Base-by-base conservation (phyloP, 2,329 filamentous ascomycete species). In the Venturia aucupariae region DNA sequence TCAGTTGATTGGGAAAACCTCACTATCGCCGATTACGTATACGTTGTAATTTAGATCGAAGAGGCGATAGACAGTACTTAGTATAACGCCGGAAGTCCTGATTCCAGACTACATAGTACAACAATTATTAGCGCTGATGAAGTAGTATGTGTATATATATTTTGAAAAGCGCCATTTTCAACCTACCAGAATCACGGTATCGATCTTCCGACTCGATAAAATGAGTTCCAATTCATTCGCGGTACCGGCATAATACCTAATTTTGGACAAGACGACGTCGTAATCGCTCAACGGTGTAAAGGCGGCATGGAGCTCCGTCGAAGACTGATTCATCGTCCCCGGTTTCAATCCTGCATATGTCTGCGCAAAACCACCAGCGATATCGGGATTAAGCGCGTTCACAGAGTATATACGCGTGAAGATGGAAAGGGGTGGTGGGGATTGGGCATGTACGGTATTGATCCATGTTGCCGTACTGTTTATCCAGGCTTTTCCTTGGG, bases 11-110 rank as follows among this genome's bases (percentile, higher is more conserved):
- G n/a, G 4, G 27, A 27, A 30, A 32, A 8, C 35, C 51, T 57
- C 30, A 57, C 51, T 57, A 15, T 57, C 51, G 27, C 51, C 51
- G 35, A 57, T 57, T 30, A 77, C 75, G 68, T 72, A 79, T 61
- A 80, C 72, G 13, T 76, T 74, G 64, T 76, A 79, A 64, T 79
- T 75, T 42, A 78, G 65, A 67, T 80, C 76, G 60, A 79, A 79
- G 17, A 80, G 66, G 19, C 72, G 72, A 65, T 80, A 79, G 2
- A 75, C 70, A 11, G 77, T 79, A 54, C 70, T 74, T 70, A 80
- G 71, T 6, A 80, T 72, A 1, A 79, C 78, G 0, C 76, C 78
- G 1, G 74, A 75, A 19, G 78, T 75, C 39, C 72, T 71, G 30
- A 80, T 64, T 0, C 78, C 78, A 13, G 74, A 78, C 71, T 38